Conservation (phyloP, 2,329 filamentous ascomycete genomes). For the Penicillium janthinellum region DNA sequence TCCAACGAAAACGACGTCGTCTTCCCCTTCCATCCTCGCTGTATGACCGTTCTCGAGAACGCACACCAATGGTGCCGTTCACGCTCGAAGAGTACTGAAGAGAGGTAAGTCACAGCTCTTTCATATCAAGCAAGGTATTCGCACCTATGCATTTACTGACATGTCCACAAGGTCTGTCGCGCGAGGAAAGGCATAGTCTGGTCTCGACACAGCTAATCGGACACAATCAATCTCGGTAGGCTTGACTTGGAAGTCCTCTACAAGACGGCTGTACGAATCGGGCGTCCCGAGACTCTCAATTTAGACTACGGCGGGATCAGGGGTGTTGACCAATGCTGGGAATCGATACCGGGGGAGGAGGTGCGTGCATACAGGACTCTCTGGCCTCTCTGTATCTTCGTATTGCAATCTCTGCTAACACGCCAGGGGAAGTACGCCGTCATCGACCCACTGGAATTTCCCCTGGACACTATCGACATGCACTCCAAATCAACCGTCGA, state of each 20-base stretch:
- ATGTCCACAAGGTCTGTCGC: neutral
- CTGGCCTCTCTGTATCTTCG: too few species aligned
- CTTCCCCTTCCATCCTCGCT: neutral
- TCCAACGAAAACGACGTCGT: neutral
- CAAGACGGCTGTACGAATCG: neutral
- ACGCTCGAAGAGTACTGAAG: neutral
- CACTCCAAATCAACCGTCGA: neutral
- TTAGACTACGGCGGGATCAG: neutral
- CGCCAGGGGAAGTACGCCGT: neutral
- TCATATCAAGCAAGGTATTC: neutral
- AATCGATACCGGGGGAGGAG: neutral
- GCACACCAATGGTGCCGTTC: neutral
- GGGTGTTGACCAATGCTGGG: neutral
- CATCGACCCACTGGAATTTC: neutral
- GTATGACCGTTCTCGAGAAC: neutral
- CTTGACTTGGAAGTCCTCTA: neutral
- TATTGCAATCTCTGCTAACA: too few species aligned
- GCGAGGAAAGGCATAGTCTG: too few species aligned
- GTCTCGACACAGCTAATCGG: neutral
- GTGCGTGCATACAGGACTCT: neutral
- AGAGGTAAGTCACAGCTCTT: neutral
- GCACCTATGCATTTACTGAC: neutral
- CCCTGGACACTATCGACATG: neutral
- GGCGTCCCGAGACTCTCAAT: neutral
- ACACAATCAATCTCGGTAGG: neutral